These are phyloP conservation scores for Clausena lansium DNA, from an alignment of 345 rosid species.

Conservation along the genomic window DNA sequence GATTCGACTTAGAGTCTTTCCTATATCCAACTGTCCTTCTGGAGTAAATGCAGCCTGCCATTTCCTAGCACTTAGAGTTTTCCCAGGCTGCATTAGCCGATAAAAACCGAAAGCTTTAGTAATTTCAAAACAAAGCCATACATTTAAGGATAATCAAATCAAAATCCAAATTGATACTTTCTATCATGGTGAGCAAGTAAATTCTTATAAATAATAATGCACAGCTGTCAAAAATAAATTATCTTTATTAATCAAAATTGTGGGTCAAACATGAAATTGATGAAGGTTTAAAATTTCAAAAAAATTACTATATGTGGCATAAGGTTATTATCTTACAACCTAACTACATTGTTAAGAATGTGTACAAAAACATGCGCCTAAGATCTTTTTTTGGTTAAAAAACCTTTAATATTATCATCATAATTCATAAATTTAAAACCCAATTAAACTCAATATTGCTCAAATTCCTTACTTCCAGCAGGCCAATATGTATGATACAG, in stretches of 20 bases:
- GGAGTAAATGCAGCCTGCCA: slow-evolving; percentile 89
- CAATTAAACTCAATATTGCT: neutral
- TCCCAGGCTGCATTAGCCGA: slow-evolving; percentile 72
- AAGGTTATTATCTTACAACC: neutral
- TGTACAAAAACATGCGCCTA: neutral
- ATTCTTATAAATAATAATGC: neutral
- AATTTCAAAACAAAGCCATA: neutral
- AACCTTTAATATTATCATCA: neutral
- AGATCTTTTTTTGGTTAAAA: neutral
- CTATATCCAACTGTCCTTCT: slow-evolving; percentile 74
- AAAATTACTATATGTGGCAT: neutral
- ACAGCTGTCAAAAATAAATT: neutral
- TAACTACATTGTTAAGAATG: neutral
- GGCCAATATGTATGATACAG: neutral
- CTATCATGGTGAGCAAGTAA: neutral
- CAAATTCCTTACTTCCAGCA: too few species aligned
- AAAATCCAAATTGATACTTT: neutral
- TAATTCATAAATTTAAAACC: neutral
- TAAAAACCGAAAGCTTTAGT: slow-evolving; percentile 13
- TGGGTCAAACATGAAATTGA: too few species aligned
- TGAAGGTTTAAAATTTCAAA: too few species aligned
- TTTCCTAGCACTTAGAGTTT: slow-evolving; percentile 93
- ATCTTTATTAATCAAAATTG: too few species aligned
- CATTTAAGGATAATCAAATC: too few species aligned
- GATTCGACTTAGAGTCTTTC: slow-evolving; percentile 78